Evolutionary conservation across 1,284 basidiomycete genomes (phyloP).

Genomic region (Puccinia polysora): DNA sequence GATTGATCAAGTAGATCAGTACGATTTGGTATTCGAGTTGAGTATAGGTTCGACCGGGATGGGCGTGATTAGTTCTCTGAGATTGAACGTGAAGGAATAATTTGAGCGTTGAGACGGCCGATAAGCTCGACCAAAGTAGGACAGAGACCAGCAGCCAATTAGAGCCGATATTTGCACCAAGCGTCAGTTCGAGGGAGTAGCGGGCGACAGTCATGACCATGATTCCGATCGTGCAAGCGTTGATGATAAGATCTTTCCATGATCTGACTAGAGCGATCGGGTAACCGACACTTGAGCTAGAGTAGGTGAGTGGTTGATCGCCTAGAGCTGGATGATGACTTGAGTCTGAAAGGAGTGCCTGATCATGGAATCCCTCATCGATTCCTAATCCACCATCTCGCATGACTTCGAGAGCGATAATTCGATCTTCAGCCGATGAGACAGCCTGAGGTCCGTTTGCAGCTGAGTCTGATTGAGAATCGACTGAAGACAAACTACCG

Average conservation of each 20-base stretch:
- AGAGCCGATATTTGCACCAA: neutral
- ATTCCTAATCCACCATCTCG: conserved; percentile 25
- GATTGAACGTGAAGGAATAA: neutral
- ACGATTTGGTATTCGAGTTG: neutral
- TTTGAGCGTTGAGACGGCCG: conserved; percentile 3
- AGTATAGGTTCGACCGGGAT: conserved; percentile 3
- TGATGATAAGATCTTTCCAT: conserved; percentile 21
- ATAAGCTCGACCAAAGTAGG: conserved; percentile 7
- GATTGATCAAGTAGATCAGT: conserved; percentile 6
- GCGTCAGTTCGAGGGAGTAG: neutral
- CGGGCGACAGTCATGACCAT: neutral
- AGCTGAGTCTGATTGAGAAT: neutral
- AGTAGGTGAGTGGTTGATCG: neutral
- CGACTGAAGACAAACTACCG: neutral
- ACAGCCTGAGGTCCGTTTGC: neutral
- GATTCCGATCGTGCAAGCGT: conserved; percentile 8
- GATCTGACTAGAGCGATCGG: conserved; percentile 20
- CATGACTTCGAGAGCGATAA: conserved; percentile 20
- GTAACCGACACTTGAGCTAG: too few species aligned
- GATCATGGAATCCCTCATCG: conserved; percentile 10
- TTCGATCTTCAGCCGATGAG: conserved; percentile 18
- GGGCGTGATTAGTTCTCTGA: neutral
- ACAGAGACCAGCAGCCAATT: conserved; percentile 18
- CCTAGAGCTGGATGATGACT: neutral
- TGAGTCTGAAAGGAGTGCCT: neutral